Conservation (phyloP, 2,329 filamentous ascomycete species). For the Diaporthe sp. region DNA sequence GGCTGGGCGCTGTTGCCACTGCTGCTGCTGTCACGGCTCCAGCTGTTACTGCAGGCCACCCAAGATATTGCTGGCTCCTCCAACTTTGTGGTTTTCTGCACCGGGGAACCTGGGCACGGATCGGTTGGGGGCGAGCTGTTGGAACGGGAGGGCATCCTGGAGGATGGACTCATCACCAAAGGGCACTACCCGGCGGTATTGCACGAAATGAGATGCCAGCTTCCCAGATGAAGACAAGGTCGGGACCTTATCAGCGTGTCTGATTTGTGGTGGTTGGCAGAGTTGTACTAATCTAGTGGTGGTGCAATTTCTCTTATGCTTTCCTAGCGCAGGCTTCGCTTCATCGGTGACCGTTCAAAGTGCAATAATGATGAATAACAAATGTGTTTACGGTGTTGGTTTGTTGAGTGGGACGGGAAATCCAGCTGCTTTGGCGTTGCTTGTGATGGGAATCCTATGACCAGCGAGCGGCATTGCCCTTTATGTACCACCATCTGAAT, state of each 20-base stretch:
- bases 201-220: slow-evolving; percentile 9
- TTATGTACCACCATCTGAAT: background rate
- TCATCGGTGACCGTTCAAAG: background rate
- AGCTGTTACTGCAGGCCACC: background rate
- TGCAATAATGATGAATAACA: slow-evolving; percentile 15
- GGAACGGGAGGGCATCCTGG: background rate
- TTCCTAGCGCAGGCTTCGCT: background rate
- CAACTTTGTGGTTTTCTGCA: background rate
- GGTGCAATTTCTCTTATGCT: slow-evolving; percentile 19
- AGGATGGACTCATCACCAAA: background rate
- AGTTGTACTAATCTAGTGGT: slow-evolving; percentile 20
- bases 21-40: no score
- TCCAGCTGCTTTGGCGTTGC: background rate
- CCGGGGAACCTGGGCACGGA: slow-evolving; percentile 28
- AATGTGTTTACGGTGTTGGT: background rate
- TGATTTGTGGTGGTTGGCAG: slow-evolving; percentile 10
- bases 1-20: background rate
- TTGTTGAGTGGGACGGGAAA: background rate
- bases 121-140: slow-evolving; percentile 13
- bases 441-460: background rate
- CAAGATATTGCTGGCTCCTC: background rate
- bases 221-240: slow-evolving; percentile 15
- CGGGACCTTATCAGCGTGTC: background rate
- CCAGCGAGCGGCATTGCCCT: background rate
- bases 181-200: background rate